Conservation (phyloP, 495 filamentous ascomycete species). For the Amorphotheca resinae region DNA sequence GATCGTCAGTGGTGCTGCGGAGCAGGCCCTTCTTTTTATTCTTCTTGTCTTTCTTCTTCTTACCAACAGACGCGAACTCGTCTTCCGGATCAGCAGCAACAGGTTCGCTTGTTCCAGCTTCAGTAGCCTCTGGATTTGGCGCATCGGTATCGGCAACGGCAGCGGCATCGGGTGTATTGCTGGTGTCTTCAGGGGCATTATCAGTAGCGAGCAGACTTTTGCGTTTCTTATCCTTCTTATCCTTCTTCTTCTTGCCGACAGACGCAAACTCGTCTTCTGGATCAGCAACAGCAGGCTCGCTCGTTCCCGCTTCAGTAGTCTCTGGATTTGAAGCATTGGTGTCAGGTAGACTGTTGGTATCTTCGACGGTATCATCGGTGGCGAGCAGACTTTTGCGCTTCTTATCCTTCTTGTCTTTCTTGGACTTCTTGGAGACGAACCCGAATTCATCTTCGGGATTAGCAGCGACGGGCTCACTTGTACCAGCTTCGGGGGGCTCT, state of each 20-base stretch:
- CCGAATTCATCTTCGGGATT: slow-evolving; percentile 23
- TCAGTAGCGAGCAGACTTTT: slow-evolving; percentile 5
- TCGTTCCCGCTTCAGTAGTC: not conserved
- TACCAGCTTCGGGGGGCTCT: not conserved
- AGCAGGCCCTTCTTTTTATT: slow-evolving; percentile 13
- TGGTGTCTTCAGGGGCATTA: not conserved
- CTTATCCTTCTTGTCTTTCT: slow-evolving; percentile 33
- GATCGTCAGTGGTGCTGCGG: too few species aligned
- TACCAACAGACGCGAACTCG: slow-evolving; percentile 2
- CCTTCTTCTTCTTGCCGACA: slow-evolving; percentile 10
- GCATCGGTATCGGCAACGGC: not conserved
- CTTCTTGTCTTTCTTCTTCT: slow-evolving; percentile 19
- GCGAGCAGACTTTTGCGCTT: slow-evolving; percentile 10
- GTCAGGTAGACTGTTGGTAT: too few species aligned
- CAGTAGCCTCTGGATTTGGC: not conserved
- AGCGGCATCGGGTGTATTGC: not conserved
- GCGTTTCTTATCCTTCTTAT: slow-evolving; percentile 23
- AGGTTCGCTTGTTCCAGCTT: not conserved
- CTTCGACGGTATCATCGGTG: not conserved
- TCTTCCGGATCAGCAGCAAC: slow-evolving; percentile 5
- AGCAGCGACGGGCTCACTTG: slow-evolving; percentile 16
- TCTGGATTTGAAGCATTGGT: not conserved
- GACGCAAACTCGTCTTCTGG: slow-evolving; percentile 19
- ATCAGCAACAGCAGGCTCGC: slow-evolving; percentile 21
- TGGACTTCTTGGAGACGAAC: slow-evolving; percentile 24